Conservation (phyloP, 1,284 basidiomycete species). For the Boletellus deceptivus region DNA sequence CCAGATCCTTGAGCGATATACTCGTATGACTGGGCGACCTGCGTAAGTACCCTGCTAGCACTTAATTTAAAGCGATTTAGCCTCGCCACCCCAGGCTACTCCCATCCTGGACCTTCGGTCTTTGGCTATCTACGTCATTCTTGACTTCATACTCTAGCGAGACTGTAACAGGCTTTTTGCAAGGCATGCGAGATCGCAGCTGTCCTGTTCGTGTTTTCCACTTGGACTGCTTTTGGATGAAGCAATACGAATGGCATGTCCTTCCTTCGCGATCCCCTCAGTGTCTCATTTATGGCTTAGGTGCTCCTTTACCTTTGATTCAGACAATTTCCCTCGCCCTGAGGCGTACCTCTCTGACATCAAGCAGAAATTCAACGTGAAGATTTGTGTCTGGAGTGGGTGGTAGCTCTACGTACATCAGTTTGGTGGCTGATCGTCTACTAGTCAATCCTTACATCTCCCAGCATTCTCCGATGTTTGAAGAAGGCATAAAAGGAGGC, state of each 20-base stretch:
- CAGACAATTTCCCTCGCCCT: constrained; percentile 73
- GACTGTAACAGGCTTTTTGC: constrained; percentile 66
- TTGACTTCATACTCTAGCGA: constrained; percentile 65
- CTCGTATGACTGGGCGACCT: constrained; percentile 22
- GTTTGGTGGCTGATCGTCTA: neutral
- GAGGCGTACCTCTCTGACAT: constrained; percentile 64
- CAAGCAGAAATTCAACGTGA: constrained; percentile 67
- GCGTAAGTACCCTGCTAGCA: constrained; percentile 7
- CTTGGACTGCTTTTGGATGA: constrained; percentile 81
- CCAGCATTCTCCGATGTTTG: constrained; percentile 67
- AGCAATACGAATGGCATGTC: constrained; percentile 67
- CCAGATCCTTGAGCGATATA: constrained; percentile 21
- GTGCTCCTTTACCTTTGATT: constrained; percentile 77
- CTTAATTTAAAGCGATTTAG: neutral
- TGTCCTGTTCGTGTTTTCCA: constrained; percentile 78
- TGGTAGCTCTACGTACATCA: constrained; percentile 5
- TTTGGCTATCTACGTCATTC: constrained; percentile 79
- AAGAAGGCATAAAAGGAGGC: constrained; percentile 62
- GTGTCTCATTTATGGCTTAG: constrained; percentile 29
- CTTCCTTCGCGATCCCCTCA: neutral
- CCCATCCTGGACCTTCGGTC: constrained; percentile 71
- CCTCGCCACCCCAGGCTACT: constrained; percentile 43
- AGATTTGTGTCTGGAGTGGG: constrained; percentile 74
- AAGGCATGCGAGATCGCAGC: constrained; percentile 66
- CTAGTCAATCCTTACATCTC: constrained; percentile 69